Conservation (phyloP, 2,329 filamentous ascomycete genomes). For the Fusarium sp. region DNA sequence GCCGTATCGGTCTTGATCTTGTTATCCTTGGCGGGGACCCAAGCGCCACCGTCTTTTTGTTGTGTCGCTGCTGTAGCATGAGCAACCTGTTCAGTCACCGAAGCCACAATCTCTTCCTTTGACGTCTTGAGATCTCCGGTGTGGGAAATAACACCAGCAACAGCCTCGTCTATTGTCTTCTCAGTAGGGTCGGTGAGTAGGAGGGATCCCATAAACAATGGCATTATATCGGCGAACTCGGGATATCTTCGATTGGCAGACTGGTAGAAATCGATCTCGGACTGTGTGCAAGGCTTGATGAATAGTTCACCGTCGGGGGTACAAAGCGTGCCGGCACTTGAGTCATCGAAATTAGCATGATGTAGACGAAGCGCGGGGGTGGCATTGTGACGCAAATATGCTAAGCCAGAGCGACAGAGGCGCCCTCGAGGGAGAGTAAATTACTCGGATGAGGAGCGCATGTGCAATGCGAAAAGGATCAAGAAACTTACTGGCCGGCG, state of each 20-base stretch:
- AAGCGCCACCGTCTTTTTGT: conserved; percentile 44
- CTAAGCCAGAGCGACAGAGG: neutral
- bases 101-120: conserved; percentile 46
- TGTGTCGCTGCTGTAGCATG: conserved; percentile 13
- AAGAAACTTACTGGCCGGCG: conserved; percentile 78
- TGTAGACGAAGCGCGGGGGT: conserved; percentile 2
- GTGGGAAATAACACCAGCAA: conserved; percentile 54
- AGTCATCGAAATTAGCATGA: conserved; percentile 30
- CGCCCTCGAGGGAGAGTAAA: neutral
- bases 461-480: conserved; percentile 15
- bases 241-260: conserved; percentile 70
- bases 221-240: conserved; percentile 82
- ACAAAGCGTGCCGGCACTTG: conserved; percentile 87
- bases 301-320: conserved; percentile 85
- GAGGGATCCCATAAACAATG: conserved; percentile 83
- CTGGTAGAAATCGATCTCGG: conserved; percentile 92
- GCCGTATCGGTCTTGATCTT: conserved; percentile 80
- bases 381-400: conserved; percentile 24
- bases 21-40: conserved; percentile 59
- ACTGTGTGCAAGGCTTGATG: conserved; percentile 89
- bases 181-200: conserved; percentile 66
- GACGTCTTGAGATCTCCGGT: conserved; percentile 44
- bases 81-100: conserved; percentile 46
- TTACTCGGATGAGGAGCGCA: neutral
- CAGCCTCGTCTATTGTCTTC: conserved; percentile 57